A percentile compares a stretch with the other conserved stretches of the same genome.
Evolutionary conservation across 176 grass and related monocot species (phyloP).

Genomic region (Eleusine coracana): DNA sequence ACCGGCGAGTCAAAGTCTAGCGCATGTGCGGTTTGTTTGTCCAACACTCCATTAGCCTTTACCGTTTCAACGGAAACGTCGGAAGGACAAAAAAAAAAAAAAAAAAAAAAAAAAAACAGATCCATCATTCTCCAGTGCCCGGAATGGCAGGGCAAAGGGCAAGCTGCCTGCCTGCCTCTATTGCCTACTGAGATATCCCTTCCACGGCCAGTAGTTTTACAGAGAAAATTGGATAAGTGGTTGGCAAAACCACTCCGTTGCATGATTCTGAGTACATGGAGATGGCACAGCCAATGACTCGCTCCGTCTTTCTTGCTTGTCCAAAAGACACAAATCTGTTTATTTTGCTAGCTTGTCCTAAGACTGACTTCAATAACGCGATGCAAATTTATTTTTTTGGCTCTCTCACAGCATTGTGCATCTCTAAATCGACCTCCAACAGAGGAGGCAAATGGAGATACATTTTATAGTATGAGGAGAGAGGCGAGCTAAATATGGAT

Average conservation of each 20-base stretch:
- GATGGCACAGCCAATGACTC: too few species aligned
- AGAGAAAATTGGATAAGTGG: neutral
- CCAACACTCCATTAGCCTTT: neutral
- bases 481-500: too few species aligned
- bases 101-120: neutral
- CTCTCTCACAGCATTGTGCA: too few species aligned
- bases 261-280: neutral
- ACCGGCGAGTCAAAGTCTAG: neutral
- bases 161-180: neutral
- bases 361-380: neutral
- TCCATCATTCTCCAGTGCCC: neutral
- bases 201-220: too few species aligned
- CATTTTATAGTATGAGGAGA: too few species aligned
- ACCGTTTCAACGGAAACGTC: constrained; percentile 5
- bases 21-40: neutral
- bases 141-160: neutral
- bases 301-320: too few species aligned
- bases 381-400: too few species aligned
- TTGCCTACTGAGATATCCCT: neutral
- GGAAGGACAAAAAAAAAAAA: neutral
- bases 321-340: too few species aligned
- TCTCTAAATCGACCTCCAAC: too few species aligned
- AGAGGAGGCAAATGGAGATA: too few species aligned
- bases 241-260: neutral
- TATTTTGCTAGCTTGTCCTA: neutral